Evolutionary conservation across 2,329 filamentous ascomycete species (phyloP).

Genomic region (Chrysoporthe deuterocubensis): DNA sequence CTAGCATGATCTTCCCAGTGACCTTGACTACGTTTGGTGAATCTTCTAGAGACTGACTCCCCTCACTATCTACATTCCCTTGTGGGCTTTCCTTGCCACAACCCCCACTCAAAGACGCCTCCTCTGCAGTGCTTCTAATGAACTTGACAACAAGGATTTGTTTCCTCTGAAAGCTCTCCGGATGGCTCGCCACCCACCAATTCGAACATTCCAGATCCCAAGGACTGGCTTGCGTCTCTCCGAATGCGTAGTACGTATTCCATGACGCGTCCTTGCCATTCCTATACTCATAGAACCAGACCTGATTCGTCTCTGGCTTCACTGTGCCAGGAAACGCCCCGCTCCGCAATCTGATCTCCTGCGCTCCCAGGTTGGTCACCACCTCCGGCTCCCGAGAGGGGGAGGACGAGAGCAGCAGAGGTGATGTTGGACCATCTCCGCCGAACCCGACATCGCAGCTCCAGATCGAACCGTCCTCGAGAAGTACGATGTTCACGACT

Average conservation of each 20-base stretch:
- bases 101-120: conserved; percentile 33
- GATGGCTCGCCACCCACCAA: conserved; percentile 53
- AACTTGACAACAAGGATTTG: conserved; percentile 59
- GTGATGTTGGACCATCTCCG: conserved; percentile 61
- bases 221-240: conserved; percentile 64
- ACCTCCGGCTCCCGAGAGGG: conserved; percentile 40
- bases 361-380: conserved; percentile 55
- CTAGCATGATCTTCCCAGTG: conserved; percentile 57
- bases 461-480: conserved; percentile 52
- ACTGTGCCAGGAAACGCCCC: conserved; percentile 47
- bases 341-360: conserved; percentile 58
- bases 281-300: conserved; percentile 69
- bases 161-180: conserved; percentile 56
- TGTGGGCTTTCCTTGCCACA: background rate
- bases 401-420: conserved; percentile 51
- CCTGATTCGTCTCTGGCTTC: conserved; percentile 45
- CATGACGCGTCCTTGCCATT: conserved; percentile 54
- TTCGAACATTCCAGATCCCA: conserved; percentile 66
- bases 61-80: background rate
- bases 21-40: conserved; percentile 43
- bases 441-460: conserved; percentile 68
- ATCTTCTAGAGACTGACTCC: background rate
- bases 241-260: conserved; percentile 67
- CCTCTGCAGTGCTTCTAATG: conserved; percentile 47
- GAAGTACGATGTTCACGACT: conserved; percentile 64